These are phyloP conservation scores for Spinellus fusiger DNA, from an alignment of 192 early-diverging fungal species.

Conservation along the genomic window DNA sequence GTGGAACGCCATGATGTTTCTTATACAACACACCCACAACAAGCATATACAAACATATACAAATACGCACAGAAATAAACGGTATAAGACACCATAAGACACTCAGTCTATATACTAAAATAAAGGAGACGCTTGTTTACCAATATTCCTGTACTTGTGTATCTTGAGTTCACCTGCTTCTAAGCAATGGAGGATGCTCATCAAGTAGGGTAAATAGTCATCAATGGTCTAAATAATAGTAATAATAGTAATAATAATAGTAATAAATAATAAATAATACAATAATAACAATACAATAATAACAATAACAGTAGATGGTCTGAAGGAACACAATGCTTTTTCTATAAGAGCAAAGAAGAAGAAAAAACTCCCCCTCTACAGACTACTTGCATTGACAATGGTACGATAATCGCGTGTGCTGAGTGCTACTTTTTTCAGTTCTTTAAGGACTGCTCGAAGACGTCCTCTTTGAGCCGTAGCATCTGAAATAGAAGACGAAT, in stretches of 20 bases:
- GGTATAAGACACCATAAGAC: not conserved
- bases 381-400: conserved; percentile 30
- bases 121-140: not conserved
- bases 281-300: not conserved
- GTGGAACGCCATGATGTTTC: conserved; percentile 57
- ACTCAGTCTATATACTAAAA: not conserved
- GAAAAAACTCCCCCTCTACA: not conserved
- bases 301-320: not conserved
- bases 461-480: conserved; percentile 52
- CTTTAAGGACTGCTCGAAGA: conserved; percentile 46
- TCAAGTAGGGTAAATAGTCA: conserved; percentile 46
- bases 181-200: conserved; percentile 33
- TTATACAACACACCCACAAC: too few species aligned
- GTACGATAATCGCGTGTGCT: conserved; percentile 40
- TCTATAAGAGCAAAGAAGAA: not conserved
- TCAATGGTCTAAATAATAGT: conserved; percentile 27
- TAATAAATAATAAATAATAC: not conserved
- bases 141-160: conserved; percentile 24
- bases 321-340: not conserved
- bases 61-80: too few species aligned
- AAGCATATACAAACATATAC: too few species aligned
- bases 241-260: not conserved
- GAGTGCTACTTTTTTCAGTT: conserved; percentile 38
- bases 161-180: conserved; percentile 29
- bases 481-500: conserved; percentile 45